Evolutionary conservation across 1,139 yeast genomes (phyloP).

Genomic region (Meyerozyma guilliermondii): DNA sequence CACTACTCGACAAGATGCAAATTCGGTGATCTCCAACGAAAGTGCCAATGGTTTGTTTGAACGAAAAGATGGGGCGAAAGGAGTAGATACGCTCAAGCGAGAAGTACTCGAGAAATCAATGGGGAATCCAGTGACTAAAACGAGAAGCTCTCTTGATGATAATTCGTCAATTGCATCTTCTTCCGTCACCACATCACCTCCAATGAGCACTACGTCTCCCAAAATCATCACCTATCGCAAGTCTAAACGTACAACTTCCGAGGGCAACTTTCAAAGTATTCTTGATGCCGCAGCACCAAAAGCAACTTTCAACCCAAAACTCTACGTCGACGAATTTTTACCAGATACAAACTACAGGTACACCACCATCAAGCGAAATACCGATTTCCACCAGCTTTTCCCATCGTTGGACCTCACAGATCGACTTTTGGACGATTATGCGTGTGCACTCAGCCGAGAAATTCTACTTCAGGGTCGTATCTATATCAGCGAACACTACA

Average conservation of each 20-base stretch:
- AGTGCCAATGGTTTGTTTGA: conserved; percentile 12
- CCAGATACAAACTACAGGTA: conserved; percentile 37
- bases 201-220: conserved; percentile 24
- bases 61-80: not conserved
- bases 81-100: not conserved
- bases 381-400: conserved; percentile 77
- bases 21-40: conserved; percentile 35
- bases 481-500: conserved; percentile 72
- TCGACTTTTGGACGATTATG: conserved; percentile 73
- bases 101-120: conserved; percentile 1
- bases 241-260: conserved; percentile 30
- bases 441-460: conserved; percentile 87
- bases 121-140: conserved; percentile 3
- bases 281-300: conserved; percentile 13
- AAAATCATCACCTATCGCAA: conserved; percentile 46
- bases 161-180: not conserved
- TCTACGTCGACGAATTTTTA: conserved; percentile 35
- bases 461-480: conserved; percentile 88
- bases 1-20: conserved; percentile 52
- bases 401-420: conserved; percentile 65
- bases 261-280: conserved; percentile 23
- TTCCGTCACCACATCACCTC: conserved; percentile 2
- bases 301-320: conserved; percentile 26
- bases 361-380: conserved; percentile 67
- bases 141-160: conserved; percentile 4